Conservation (phyloP, 176 grass and related monocot genomes). For the Oryza glumipatula region DNA sequence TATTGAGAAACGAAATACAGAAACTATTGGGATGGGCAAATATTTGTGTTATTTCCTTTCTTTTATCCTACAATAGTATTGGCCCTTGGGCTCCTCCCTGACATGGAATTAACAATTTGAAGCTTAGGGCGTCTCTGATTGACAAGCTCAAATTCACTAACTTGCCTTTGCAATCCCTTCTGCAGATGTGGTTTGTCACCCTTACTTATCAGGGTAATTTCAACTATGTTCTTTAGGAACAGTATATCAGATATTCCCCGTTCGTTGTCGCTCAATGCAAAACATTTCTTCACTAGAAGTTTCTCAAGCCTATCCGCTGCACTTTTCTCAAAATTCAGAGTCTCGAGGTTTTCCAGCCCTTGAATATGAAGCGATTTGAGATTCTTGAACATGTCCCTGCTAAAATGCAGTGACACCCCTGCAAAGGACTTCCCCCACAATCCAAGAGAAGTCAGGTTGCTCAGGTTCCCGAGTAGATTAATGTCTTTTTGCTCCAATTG, state of each 20-base stretch:
- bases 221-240: not conserved
- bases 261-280: not conserved
- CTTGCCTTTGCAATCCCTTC: not conserved
- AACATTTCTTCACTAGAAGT: constrained; percentile 19
- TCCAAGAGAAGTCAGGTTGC: constrained; percentile 15
- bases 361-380: constrained; percentile 28
- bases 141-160: not conserved
- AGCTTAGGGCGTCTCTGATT: not conserved
- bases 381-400: not conserved
- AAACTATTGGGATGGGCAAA: not conserved
- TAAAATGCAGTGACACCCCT: not conserved
- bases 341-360: not conserved
- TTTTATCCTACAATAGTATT: not conserved
- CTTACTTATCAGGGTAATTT: not conserved
- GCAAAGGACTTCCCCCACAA: constrained; percentile 8
- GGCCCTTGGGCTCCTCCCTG: not conserved
- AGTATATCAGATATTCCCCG: not conserved
- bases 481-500: constrained; percentile 20
- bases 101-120: constrained; percentile 12
- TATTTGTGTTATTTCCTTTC: not conserved
- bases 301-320: not conserved
- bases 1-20: too few species aligned
- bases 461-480: not conserved
- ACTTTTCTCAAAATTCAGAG: not conserved
- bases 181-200: not conserved